A percentile compares a stretch with the other conserved stretches of the same genome.
phyloP scores from a whole-genome alignment of 2,329 filamentous ascomycete genomes.

The Sarocladium oryzae region DNA sequence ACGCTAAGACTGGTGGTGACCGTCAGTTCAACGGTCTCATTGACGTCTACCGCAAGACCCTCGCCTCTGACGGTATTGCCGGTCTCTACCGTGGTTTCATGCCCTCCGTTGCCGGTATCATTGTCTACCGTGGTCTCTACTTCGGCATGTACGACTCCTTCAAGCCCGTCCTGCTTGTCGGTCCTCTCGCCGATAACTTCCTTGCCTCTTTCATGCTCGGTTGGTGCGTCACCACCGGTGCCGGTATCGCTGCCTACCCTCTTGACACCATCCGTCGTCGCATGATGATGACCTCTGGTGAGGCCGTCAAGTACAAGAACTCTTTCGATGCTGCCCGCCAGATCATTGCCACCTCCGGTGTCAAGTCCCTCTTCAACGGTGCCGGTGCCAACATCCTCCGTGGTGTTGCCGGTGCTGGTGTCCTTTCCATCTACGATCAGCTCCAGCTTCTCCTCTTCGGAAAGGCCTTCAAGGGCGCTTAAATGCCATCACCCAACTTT shows the following conservation, averaged over 20 bases:
- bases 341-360: constrained; percentile 96
- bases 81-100: constrained; percentile 99
- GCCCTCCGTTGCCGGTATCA: constrained; percentile 97
- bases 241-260: constrained; percentile 99
- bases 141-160: constrained; percentile 99
- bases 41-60: constrained; percentile 99
- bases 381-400: constrained; percentile 99
- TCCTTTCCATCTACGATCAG: constrained; percentile 99
- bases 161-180: constrained; percentile 87
- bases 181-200: constrained; percentile 95
- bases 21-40: constrained; percentile 99
- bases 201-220: constrained; percentile 97
- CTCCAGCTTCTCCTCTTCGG: constrained; percentile 99
- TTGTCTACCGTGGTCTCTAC: constrained; percentile 99
- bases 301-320: constrained; percentile 99
- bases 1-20: constrained; percentile 90
- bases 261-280: constrained; percentile 99
- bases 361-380: constrained; percentile 99
- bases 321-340: constrained; percentile 92
- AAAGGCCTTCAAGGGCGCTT: constrained; percentile 87
- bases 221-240: constrained; percentile 99
- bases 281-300: constrained; percentile 99
- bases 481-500: constrained; percentile 31
- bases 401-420: constrained; percentile 99
- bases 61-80: constrained; percentile 95